Conservation (phyloP, 176 grass and related monocot species). For the Saccharum spontaneum region DNA sequence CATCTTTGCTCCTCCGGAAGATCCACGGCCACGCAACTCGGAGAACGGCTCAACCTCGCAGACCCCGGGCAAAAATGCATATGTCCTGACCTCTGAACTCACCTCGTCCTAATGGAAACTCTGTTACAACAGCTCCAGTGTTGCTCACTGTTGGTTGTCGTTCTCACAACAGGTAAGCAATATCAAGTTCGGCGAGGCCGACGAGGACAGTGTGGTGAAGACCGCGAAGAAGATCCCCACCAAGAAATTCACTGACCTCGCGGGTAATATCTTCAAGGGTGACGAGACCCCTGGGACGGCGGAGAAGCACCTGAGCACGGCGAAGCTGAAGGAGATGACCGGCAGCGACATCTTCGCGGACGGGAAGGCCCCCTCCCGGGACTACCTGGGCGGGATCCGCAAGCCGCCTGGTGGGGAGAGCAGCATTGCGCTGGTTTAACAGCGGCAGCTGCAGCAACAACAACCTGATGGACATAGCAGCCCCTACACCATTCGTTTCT, state of each 20-base stretch:
- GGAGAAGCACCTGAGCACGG: constrained; percentile 74
- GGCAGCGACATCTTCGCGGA: constrained; percentile 91
- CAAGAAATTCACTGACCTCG: constrained; percentile 74
- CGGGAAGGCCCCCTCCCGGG: constrained; percentile 55
- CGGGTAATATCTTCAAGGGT: constrained; percentile 87
- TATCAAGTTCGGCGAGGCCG: constrained; percentile 65
- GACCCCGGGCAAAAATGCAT: constrained; percentile 44
- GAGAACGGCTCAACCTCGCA: constrained; percentile 53
- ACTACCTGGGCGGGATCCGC: constrained; percentile 89
- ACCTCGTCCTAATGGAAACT: not conserved
- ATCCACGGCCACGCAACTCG: constrained; percentile 43
- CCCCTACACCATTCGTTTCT: constrained; percentile 40
- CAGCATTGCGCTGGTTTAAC: constrained; percentile 93
- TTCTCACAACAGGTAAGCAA: constrained; percentile 44
- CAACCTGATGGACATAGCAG: constrained; percentile 50
- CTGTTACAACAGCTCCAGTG: not conserved
- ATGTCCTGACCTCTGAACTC: constrained; percentile 40
- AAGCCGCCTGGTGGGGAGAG: constrained; percentile 90
- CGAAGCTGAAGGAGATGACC: constrained; percentile 92
- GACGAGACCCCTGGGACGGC: constrained; percentile 37
- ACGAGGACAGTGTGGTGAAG: constrained; percentile 64
- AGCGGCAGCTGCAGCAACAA: not conserved
- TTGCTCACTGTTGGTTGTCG: not conserved
- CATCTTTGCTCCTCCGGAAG: constrained; percentile 76
- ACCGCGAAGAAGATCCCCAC: constrained; percentile 81